Percentiles rank a stretch among this genome's conserved stretches.
Evolutionary conservation across 2,329 filamentous ascomycete species (phyloP).

Genomic region (Aureobasidium melanogenum): DNA sequence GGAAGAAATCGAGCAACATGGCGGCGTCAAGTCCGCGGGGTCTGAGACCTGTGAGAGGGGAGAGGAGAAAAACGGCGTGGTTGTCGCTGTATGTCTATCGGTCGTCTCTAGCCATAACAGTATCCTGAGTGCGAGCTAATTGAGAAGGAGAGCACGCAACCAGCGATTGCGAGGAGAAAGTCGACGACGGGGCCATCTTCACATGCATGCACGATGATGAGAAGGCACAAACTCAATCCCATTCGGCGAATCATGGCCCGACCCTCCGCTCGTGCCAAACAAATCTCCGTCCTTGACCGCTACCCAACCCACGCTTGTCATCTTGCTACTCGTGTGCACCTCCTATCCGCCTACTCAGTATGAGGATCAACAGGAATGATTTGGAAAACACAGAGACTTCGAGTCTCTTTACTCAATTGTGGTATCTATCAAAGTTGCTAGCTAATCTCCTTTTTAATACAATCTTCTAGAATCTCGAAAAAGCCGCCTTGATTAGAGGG

Average conservation of each 20-base stretch:
- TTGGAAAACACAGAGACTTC: not conserved
- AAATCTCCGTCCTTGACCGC: not conserved
- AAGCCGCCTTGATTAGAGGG: not conserved
- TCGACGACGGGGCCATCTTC: not conserved
- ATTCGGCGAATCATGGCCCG: conserved; percentile 1
- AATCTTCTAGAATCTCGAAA: not conserved
- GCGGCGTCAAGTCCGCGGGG: not conserved
- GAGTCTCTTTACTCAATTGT: not conserved
- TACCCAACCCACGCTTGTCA: not conserved
- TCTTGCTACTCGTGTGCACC: not conserved
- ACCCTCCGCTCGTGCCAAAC: not conserved
- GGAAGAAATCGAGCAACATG: conserved; percentile 4
- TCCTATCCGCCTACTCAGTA: not conserved
- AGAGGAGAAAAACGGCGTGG: too few species aligned
- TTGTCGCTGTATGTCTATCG: not conserved
- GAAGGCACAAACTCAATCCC: conserved; percentile 1
- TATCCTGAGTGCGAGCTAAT: not conserved
- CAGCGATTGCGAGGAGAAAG: not conserved
- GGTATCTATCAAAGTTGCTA: not conserved
- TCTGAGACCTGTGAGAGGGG: not conserved
- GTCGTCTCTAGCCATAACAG: not conserved
- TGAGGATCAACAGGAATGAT: not conserved
- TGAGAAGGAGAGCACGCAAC: not conserved
- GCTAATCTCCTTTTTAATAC: not conserved
- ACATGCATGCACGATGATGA: conserved; percentile 11